Evolutionary conservation across 1,284 basidiomycete genomes (phyloP).

Genomic region (Coniferiporia weirii): DNA sequence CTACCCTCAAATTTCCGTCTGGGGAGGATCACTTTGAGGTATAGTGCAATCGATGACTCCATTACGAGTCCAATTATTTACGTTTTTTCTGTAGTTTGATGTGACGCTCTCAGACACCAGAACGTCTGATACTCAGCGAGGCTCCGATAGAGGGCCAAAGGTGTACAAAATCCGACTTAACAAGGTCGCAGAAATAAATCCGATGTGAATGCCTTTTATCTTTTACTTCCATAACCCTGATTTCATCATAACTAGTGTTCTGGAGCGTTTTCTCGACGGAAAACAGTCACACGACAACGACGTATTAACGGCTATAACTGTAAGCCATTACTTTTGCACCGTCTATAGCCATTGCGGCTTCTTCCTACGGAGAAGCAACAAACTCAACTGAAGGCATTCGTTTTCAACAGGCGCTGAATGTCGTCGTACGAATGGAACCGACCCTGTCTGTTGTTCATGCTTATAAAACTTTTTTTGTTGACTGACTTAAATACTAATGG

Average conservation of each 20-base stretch:
- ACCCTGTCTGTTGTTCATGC: slow-evolving; percentile 33
- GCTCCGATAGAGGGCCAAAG: slow-evolving; percentile 40
- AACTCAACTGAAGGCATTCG: background rate
- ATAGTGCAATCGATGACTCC: background rate
- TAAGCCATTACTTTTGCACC: slow-evolving; percentile 26
- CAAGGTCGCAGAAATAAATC: slow-evolving; percentile 69
- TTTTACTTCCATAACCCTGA: slow-evolving; percentile 6
- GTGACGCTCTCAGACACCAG: slow-evolving; percentile 43
- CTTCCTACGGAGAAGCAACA: background rate
- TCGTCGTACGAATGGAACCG: slow-evolving; percentile 70
- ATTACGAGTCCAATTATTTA: slow-evolving; percentile 1
- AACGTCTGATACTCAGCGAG: slow-evolving; percentile 18
- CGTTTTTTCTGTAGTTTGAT: slow-evolving; percentile 44
- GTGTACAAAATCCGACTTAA: slow-evolving; percentile 58
- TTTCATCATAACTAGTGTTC: slow-evolving; percentile 38
- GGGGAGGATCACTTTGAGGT: slow-evolving; percentile 36
- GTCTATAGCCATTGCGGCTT: background rate
- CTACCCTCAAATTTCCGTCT: slow-evolving; percentile 51
- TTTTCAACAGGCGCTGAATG: slow-evolving; percentile 56
- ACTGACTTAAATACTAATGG: background rate
- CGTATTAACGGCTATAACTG: slow-evolving; percentile 70
- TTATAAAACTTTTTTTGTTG: background rate
- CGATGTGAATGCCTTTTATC: slow-evolving; percentile 46
- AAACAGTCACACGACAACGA: slow-evolving; percentile 63
- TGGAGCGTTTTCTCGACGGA: slow-evolving; percentile 60